Percentiles rank a stretch among this genome's conserved stretches.
phyloP scores from a whole-genome alignment of 2,329 filamentous ascomycete genomes.

The Botrytis sinoallii region DNA sequence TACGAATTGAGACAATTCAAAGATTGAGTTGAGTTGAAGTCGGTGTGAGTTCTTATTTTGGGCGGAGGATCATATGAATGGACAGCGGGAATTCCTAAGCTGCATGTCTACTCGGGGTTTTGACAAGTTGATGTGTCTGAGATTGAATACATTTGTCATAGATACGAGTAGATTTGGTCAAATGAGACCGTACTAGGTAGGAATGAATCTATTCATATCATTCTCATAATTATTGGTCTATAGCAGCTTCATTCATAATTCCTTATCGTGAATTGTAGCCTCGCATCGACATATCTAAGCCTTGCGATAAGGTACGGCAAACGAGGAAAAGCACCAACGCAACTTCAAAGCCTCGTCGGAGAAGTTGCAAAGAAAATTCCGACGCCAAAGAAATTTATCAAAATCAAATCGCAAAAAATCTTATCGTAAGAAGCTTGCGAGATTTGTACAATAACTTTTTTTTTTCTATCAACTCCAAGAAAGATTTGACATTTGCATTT shows the following conservation, averaged over 20 bases:
- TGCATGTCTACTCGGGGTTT: constrained; percentile 1
- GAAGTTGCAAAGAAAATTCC: background rate
- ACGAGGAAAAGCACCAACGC: background rate
- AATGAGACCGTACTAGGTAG: background rate
- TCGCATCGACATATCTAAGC: background rate
- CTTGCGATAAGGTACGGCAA: constrained; percentile 9
- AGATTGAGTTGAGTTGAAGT: background rate
- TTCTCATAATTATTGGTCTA: background rate
- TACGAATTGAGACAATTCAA: background rate
- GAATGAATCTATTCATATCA: background rate
- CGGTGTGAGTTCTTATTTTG: background rate
- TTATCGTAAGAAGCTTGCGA: constrained; percentile 13
- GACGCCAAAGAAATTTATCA: constrained; percentile 21
- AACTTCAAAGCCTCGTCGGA: constrained; percentile 2
- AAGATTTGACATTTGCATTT: constrained; percentile 11
- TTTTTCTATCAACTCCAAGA: background rate
- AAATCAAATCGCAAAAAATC: constrained; percentile 19
- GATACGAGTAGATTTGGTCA: background rate
- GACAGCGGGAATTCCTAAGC: background rate
- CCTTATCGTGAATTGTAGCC: constrained; percentile 4
- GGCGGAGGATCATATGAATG: background rate
- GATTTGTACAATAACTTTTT: constrained; percentile 3
- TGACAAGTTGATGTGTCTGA: background rate
- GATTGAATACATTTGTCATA: background rate
- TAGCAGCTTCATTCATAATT: constrained; percentile 15